phyloP scores from a whole-genome alignment of 177 flowering plant species.

The Vitis hybrid region DNA sequence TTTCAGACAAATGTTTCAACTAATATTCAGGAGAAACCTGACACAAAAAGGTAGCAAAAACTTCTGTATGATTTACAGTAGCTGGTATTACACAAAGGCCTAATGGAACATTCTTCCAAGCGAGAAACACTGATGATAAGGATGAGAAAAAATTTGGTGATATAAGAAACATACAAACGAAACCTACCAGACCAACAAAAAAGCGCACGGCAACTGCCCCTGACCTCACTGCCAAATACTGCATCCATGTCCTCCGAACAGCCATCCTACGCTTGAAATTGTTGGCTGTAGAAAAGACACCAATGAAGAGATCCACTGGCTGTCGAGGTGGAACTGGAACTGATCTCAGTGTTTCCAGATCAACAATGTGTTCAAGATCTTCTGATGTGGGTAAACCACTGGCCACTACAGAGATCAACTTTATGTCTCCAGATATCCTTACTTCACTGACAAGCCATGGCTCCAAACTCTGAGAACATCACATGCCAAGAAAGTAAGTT shows the following conservation, averaged over 20 bases:
- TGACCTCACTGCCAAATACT: constrained; percentile 69
- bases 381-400: constrained; percentile 97
- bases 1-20: background rate
- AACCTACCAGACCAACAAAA: constrained; percentile 95
- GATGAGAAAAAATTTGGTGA: too few species aligned
- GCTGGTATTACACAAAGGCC: too few species aligned
- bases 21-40: too few species aligned
- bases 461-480: constrained; percentile 71
- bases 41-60: too few species aligned
- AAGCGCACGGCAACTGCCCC: constrained; percentile 89
- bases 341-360: constrained; percentile 74
- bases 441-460: constrained; percentile 97
- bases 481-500: constrained; percentile 6
- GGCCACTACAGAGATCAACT: constrained; percentile 73
- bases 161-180: background rate
- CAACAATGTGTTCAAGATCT: constrained; percentile 75
- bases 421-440: constrained; percentile 81
- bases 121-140: too few species aligned
- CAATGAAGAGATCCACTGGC: constrained; percentile 71
- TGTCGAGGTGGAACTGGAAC: constrained; percentile 46
- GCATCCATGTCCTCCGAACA: constrained; percentile 99
- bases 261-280: constrained; percentile 98
- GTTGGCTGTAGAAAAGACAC: constrained; percentile 96
- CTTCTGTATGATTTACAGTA: too few species aligned
- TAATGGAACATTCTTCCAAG: too few species aligned